Evolutionary conservation across 495 filamentous ascomycete species (phyloP).

Genomic region (Stereocaulon alpinum): DNA sequence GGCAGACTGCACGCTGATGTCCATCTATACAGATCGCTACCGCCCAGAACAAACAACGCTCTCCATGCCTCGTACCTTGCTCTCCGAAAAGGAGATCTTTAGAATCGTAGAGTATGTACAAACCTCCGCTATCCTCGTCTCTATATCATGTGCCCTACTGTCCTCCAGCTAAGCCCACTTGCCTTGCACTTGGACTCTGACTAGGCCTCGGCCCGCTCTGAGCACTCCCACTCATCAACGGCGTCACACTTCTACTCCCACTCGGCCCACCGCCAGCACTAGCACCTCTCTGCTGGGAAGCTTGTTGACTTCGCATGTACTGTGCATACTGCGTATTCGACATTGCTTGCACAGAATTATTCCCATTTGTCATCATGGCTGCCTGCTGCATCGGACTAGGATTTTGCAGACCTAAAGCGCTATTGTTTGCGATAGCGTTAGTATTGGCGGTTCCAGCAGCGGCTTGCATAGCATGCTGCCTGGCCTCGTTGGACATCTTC

Average conservation of each 20-base stretch:
- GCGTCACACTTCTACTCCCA: constrained; percentile 39
- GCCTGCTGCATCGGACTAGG: constrained; percentile 20
- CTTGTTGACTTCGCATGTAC: constrained; percentile 60
- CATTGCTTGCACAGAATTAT: background rate
- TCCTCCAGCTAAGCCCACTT: constrained; percentile 31
- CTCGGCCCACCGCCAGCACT: constrained; percentile 31
- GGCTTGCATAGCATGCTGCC: constrained; percentile 54
- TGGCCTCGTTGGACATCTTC: constrained; percentile 33
- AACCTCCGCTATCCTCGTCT: background rate
- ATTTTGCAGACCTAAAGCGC: constrained; percentile 8
- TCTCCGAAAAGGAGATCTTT: background rate
- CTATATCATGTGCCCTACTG: background rate
- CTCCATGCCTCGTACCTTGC: background rate
- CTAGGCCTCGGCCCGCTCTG: constrained; percentile 20
- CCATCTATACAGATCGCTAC: constrained; percentile 1
- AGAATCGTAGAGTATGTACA: background rate
- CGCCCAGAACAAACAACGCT: background rate
- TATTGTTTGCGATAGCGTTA: constrained; percentile 14
- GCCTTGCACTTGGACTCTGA: constrained; percentile 28
- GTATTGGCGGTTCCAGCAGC: constrained; percentile 43
- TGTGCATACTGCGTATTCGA: constrained; percentile 48
- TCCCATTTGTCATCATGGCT: constrained; percentile 23
- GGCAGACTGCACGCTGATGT: background rate
- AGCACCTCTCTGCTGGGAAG: constrained; percentile 32
- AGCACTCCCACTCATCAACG: constrained; percentile 30